Percentiles rank a stretch among this genome's conserved stretches.
phyloP scores from a whole-genome alignment of 768 basidiomycete genomes.

The Boletus sensibilis region DNA sequence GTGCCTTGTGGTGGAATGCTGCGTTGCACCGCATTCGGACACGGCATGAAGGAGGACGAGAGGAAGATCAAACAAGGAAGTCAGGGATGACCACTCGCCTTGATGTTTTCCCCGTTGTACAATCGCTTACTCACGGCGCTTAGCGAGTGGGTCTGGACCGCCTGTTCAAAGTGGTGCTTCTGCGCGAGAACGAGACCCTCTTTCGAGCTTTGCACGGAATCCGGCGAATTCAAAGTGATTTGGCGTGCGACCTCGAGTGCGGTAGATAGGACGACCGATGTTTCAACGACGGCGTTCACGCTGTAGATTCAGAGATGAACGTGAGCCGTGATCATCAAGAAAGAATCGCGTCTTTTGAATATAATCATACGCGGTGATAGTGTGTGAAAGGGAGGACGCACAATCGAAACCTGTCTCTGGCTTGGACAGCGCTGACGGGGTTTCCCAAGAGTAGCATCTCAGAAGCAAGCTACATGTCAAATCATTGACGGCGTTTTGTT shows the following conservation, averaged over 20 bases:
- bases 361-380: constrained; percentile 11
- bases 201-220: constrained; percentile 77
- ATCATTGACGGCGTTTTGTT: constrained; percentile 1
- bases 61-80: background rate
- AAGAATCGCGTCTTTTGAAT: constrained; percentile 5
- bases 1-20: background rate
- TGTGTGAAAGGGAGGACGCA: constrained; percentile 39
- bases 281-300: constrained; percentile 69
- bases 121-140: constrained; percentile 50
- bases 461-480: constrained; percentile 56
- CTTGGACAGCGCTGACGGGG: constrained; percentile 64
- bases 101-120: constrained; percentile 67
- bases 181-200: constrained; percentile 59
- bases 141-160: constrained; percentile 45
- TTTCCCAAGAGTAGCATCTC: constrained; percentile 76
- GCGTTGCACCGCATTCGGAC: background rate
- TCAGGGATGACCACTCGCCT: constrained; percentile 40
- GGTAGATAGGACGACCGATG: constrained; percentile 48
- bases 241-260: constrained; percentile 62
- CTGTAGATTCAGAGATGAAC: constrained; percentile 34
- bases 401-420: constrained; percentile 73
- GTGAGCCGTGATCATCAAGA: constrained; percentile 15
- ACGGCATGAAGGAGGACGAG: background rate
- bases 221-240: constrained; percentile 69
- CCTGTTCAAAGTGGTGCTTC: constrained; percentile 50